Base-by-base conservation (phyloP, 805 yeast species). In the Candida anglica region DNA sequence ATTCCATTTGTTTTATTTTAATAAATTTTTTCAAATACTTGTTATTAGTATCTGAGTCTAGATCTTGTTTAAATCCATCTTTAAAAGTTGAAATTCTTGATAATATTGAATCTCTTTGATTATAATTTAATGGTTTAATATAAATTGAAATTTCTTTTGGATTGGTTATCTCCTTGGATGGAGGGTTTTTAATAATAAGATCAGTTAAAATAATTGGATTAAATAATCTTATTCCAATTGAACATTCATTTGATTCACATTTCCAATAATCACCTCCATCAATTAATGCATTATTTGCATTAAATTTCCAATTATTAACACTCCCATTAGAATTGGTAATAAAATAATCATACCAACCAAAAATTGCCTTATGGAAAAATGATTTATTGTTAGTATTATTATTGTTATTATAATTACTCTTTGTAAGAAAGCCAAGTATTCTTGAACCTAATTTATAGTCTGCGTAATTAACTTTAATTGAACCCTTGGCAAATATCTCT, bases 311-410 rank as follows among this genome's bases (percentile, higher is more conserved):
- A 17, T 46, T 33, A 6, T 41, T 36, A 1, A 57, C 48, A 3
- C 55, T 44, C 6, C 52, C 48, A 36, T 41, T 48, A 11, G 51
- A 39, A 15, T 34, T 38, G 20, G 23, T 30, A 11, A 34, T 30
- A 14, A 62, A 39, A 41, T 53, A 62, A 39, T 64, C 66, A 37
- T 54, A 65, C 71, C 71, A 66, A 1, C 73, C 72, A 18, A 60
- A 40, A 13, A 63, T 50, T 4, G 63, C 10, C 28, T 47, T 57
- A 3, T 69, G 39, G 4, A 39, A 27, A 1, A 60, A 28, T 2
- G 60, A 43, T 23, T 48, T 50, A 2, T 42, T 21, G 1, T 33
- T 37, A 10, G 32, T 27, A 3, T 52, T 42, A 1, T 52, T 48
- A n/a, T 51, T 41, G n/a, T 29, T 10, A n/a, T n/a, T n/a, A 16